A percentile compares a stretch with the other conserved stretches of the same genome.
Conservation (phyloP, 768 basidiomycete genomes). For the Psilocybe cubensis region DNA sequence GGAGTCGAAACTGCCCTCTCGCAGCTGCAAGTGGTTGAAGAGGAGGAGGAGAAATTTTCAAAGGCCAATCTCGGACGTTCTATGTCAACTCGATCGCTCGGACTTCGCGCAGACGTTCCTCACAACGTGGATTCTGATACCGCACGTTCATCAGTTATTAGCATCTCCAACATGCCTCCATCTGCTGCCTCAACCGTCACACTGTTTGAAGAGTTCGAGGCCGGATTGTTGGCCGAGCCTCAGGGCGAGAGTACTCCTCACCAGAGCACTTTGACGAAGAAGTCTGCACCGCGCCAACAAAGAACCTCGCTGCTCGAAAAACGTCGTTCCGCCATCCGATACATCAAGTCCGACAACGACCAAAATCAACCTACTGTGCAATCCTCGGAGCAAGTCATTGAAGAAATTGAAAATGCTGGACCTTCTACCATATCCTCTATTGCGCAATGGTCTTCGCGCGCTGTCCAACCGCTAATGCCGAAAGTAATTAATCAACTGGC, state of each 20-base stretch:
- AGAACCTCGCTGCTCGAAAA: slow-evolving; percentile 40
- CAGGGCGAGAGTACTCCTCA: slow-evolving; percentile 69
- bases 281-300: slow-evolving; percentile 34
- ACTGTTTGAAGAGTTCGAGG: slow-evolving; percentile 60
- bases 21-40: slow-evolving; percentile 44
- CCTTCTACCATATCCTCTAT: slow-evolving; percentile 40
- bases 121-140: slow-evolving; percentile 49
- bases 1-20: slow-evolving; percentile 38
- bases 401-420: slow-evolving; percentile 21
- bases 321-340: slow-evolving; percentile 64
- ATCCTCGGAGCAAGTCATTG: slow-evolving; percentile 20
- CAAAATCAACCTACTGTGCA: slow-evolving; percentile 25
- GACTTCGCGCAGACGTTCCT: slow-evolving; percentile 55
- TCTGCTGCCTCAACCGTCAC: slow-evolving; percentile 67
- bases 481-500: slow-evolving; percentile 47
- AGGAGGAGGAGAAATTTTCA: slow-evolving; percentile 33
- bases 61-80: slow-evolving; percentile 35
- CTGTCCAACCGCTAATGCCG: slow-evolving; percentile 57
- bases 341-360: slow-evolving; percentile 64
- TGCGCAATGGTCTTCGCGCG: slow-evolving; percentile 56
- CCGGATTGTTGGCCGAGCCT: slow-evolving; percentile 47
- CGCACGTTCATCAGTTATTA: slow-evolving; percentile 53
- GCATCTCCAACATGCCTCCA: slow-evolving; percentile 39
- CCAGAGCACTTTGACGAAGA: slow-evolving; percentile 41
- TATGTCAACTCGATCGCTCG: slow-evolving; percentile 46